Base-by-base conservation (phyloP, 1,139 yeast species). In the Yamadazyma oceani region DNA sequence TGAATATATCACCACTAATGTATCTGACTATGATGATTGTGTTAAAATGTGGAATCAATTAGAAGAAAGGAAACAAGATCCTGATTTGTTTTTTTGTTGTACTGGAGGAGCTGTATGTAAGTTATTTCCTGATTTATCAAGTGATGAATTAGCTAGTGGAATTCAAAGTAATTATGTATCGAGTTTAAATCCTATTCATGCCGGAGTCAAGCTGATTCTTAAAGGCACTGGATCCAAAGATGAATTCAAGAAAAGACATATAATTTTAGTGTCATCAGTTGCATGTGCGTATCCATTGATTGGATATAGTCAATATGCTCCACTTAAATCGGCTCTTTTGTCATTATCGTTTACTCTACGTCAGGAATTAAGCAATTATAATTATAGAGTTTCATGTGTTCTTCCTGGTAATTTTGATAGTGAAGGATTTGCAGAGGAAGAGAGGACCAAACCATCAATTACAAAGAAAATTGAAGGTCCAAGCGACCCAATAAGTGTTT, bases 281-380 rank as follows among this genome's bases (percentile, higher is more conserved):
- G 80, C 84, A 3, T 88, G 95, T 2, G 79, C 84, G 49, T 90
- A 79, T 64, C 88, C 97, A 3, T 83, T 92, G 54, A 85, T 89
- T 34, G 99, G 99, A 0, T 94, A 94, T 57, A 71, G 80, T 0
- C 92, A 88, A 50, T 94, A 94, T 55, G 92, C 92, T 0, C 98
- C 99, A 0, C 62, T 82, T 50, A 94, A 94, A 59, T 81, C 88
- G 0, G 96, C 97, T 0, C 58, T 92, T 9, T 73, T 86, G 49
- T 69, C 95, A 0, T 64, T 94, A 25, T 82, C 90, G 0, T 84
- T 84, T 35, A 70, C 85, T 5, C 62, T 92, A 38, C 78, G 96
- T 42, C 97, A 90, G 50, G 99, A 94, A 57, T 71, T 87, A 41
- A 57, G 72, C 0, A 82, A 84, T 2, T 83, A 78, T 51, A 77